These are phyloP conservation scores for Colletotrichum incanum DNA, from an alignment of 2,329 filamentous ascomycete species.

Conservation along the genomic window DNA sequence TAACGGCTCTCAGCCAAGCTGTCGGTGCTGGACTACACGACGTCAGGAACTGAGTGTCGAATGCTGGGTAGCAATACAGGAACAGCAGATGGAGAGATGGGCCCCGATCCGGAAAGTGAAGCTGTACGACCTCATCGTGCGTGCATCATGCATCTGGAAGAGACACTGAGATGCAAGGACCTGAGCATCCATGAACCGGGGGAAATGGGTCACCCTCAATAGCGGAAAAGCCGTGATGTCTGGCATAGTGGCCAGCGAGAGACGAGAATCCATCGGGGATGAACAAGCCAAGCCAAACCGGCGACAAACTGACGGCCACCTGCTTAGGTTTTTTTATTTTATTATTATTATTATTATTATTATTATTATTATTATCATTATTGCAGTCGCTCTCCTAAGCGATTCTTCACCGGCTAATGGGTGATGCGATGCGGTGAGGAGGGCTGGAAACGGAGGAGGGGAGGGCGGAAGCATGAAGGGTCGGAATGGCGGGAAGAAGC, in stretches of 20 bases:
- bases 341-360: too few species aligned
- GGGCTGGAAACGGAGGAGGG: slow-evolving; percentile 26
- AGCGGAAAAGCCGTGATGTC: background rate
- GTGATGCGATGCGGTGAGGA: slow-evolving; percentile 38
- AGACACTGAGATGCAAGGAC: slow-evolving; percentile 1
- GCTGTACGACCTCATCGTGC: slow-evolving; percentile 43
- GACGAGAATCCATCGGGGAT: background rate
- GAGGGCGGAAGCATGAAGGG: slow-evolving; percentile 1
- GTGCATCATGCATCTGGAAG: slow-evolving; percentile 30
- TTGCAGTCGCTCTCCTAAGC: background rate
- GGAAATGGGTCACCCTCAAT: background rate
- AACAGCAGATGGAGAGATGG: slow-evolving; percentile 10
- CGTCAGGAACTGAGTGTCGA: slow-evolving; percentile 36
- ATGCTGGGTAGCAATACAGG: slow-evolving; percentile 33
- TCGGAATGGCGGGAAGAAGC: slow-evolving; percentile 42
- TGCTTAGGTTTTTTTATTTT: background rate
- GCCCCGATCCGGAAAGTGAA: slow-evolving; percentile 24
- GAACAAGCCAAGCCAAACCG: background rate
- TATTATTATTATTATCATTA: too few species aligned
- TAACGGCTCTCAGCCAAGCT: slow-evolving; percentile 34
- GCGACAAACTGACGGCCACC: background rate
- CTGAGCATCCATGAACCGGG: background rate
- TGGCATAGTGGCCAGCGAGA: too few species aligned
- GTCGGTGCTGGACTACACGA: slow-evolving; percentile 25
- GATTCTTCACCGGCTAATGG: slow-evolving; percentile 9